These are phyloP conservation scores for Fusarium succisae DNA, from an alignment of 2,329 filamentous ascomycete genomes.

Conservation along the genomic window DNA sequence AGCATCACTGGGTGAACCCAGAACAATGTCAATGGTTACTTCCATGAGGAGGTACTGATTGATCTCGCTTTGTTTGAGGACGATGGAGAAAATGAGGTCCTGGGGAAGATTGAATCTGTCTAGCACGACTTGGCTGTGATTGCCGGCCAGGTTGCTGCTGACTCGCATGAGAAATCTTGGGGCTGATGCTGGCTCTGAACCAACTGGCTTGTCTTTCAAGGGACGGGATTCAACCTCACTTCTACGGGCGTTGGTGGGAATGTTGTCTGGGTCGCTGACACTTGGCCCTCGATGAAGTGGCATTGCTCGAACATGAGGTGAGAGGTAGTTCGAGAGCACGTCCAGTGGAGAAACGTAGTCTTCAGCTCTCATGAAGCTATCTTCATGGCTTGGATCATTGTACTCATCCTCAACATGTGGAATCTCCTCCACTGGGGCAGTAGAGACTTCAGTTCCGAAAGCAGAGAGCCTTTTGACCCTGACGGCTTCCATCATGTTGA, in stretches of 20 bases:
- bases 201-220: not conserved
- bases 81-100: not conserved
- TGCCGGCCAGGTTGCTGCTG: not conserved
- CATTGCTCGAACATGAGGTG: not conserved
- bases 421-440: accelerated
- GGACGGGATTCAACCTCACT: accelerated
- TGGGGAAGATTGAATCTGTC: not conserved
- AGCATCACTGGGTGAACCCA: not conserved
- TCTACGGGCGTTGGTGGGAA: accelerated
- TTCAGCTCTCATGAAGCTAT: not conserved
- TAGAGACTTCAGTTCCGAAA: accelerated
- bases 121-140: not conserved
- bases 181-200: not conserved
- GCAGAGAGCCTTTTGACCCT: not conserved
- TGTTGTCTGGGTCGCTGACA: not conserved
- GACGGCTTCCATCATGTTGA: not conserved
- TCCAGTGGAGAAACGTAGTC: not conserved
- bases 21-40: not conserved
- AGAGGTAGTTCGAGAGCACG: not conserved
- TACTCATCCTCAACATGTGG: not conserved
- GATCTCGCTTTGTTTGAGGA: not conserved
- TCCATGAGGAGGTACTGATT: not conserved
- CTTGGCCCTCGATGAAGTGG: not conserved
- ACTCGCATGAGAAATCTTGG: not conserved
- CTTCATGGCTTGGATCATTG: accelerated